Evolutionary conservation across 345 rosid species (phyloP), one percentile per base, ranked within the genome.

Genomic region (Sonneratia caseolaris): DNA sequence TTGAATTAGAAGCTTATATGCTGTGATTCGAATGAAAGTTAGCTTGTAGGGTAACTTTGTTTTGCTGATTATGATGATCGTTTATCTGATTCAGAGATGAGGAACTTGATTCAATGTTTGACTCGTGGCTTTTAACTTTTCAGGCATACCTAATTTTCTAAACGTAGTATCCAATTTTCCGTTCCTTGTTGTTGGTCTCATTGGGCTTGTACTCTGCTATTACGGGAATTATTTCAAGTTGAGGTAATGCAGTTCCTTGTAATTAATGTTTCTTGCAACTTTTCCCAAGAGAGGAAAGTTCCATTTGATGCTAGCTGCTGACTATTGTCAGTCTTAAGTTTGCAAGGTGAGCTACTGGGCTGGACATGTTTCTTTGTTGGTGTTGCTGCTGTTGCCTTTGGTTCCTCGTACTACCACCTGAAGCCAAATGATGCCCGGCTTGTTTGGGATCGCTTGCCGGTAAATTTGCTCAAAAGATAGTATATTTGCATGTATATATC

Each of bases 391-490:
- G 97, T 91, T 82, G 95, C 82, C 53, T 64, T 91, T 73, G 98
- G 98, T 22, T 94, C 97, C 55, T 82, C 89, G 7, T 94, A 91
- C 82, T 91, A 91, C 79, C 98, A 94, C 87, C 96, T 94, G 68
- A 77, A 85, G 68, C 98, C 98, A 11, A 68, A 94, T 71, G 97
- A 94, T 82, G 87, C 87, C 24, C 81, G 86, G 5, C 98, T 94
- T 70, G 93, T 91, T 57, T 94, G 97, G 96, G 98, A 94, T 83
- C 96, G 98, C 22, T 86, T 94, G 76, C 95, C 96, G 0, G 97
- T 94, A 75, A 75, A 86, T 79, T 71, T 73, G 47, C 38, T 19
- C 42, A 5, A 16, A n/a, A n/a, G 59, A 21, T 13, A 9, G 67
- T 59, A 14, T 37, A 27, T 21, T 21, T 38, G 16, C 0, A 5